These are phyloP conservation scores for Macrolepiota dolichaula DNA, from an alignment of 768 basidiomycete genomes.

Conservation along the genomic window DNA sequence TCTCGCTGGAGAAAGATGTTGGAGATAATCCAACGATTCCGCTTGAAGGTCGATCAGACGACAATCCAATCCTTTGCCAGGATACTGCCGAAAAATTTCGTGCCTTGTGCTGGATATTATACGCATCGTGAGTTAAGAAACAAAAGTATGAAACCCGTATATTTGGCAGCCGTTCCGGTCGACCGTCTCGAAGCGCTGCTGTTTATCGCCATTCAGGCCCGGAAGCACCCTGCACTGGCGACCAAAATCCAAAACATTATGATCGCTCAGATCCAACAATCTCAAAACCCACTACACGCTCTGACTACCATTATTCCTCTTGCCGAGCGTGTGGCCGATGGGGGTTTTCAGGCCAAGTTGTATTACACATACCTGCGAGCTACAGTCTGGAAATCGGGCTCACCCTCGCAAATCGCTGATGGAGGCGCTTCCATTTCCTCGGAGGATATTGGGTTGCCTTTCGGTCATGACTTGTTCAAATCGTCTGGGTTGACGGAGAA, in stretches of 20 bases:
- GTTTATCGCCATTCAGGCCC: neutral
- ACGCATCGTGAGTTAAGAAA: neutral
- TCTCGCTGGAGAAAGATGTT: neutral
- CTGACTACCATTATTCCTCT: neutral
- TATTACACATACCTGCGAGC: constrained; percentile 2
- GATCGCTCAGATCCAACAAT: neutral
- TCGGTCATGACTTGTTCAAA: neutral
- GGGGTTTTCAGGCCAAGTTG: neutral
- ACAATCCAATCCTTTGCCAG: neutral
- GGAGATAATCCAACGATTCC: neutral
- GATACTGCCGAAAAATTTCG: neutral
- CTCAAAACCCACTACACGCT: neutral
- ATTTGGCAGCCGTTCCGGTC: no score
- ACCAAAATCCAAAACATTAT: neutral
- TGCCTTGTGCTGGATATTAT: constrained; percentile 1
- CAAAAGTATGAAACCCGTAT: no score
- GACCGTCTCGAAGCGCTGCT: neutral
- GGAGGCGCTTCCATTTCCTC: neutral
- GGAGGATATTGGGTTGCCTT: neutral
- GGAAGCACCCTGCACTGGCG: neutral
- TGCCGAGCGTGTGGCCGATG: neutral
- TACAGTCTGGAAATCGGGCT: neutral
- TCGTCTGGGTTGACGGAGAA: neutral
- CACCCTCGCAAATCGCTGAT: neutral
- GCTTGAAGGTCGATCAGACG: neutral